Evolutionary conservation across 805 yeast genomes (phyloP), one percentile per base, ranked within the genome.

Genomic region (Saturnispora ahearnii): DNA sequence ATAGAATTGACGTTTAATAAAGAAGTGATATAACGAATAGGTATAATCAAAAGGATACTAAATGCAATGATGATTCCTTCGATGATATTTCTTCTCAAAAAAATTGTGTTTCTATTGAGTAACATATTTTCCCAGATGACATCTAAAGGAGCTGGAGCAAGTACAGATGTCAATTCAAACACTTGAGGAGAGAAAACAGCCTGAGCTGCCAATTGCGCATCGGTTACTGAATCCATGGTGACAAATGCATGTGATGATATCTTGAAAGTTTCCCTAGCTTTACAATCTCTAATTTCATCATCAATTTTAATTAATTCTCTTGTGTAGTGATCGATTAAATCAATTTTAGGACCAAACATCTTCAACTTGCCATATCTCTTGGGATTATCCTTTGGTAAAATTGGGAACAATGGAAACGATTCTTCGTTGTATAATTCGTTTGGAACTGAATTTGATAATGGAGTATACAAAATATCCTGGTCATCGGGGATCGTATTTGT

Each of bases 121-220:
- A 67, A 66, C 55, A 78, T 67, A 61, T 74, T 76, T 13, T 70
- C 65, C 99, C 99, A 93, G 45, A 87, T 79, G 31, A 93, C 82
- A 63, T 93, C 99, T 59, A 86, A 87, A 2, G 99, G 98, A 0
- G 98, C 95, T 0, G 99, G 98, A 0, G 99, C 99, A 50, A 90
- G 68, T 42, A 76, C 73, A 6, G 96, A 86, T 33, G 89, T 86
- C 49, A 93, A 72, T 51, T 84, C 87, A 62, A 86, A 84, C 3
- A 90, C 87, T 52, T 84, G 78, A 0, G 98, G 97, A 57, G 93
- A 96, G 50, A 93, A 69, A 0, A 91, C 87, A 0, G 98, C 93
- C 65, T 93, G 99, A 0, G 98, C 96, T 4, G 95, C 87, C 89
- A 93, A 84, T 64, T 93, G 99, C 0, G 99, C 98, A 62, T 87